These are phyloP conservation scores for Cucurbita maxima DNA, from an alignment of 306 rosid species.

Conservation along the genomic window DNA sequence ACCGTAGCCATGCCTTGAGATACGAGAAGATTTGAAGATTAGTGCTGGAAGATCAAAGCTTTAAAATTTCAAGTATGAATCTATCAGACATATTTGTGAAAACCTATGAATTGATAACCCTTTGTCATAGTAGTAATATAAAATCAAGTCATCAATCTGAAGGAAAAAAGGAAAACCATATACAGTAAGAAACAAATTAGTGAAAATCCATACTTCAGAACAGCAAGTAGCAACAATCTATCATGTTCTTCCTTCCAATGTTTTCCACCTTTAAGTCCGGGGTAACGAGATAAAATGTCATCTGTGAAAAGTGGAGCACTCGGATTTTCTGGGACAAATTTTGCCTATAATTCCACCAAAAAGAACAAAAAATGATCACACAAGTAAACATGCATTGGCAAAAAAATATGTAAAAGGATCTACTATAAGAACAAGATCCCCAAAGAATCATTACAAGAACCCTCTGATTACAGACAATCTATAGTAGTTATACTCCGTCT, in stretches of 20 bases:
- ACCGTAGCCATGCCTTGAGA: slow-evolving; percentile 86
- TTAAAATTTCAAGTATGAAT: neutral
- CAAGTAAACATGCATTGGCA: neutral
- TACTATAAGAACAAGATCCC: neutral
- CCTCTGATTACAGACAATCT: neutral
- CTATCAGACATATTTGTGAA: neutral
- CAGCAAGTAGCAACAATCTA: slow-evolving; percentile 49
- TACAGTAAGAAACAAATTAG: neutral
- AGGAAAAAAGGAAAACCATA: neutral
- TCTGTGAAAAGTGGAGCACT: slow-evolving; percentile 51
- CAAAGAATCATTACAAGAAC: neutral
- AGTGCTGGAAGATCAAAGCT: neutral
- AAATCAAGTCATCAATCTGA: neutral
- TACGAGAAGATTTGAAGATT: slow-evolving; percentile 6
- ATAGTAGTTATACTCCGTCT: neutral
- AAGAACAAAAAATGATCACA: slow-evolving; percentile 1
- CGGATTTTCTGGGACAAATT: slow-evolving; percentile 38
- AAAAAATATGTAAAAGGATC: neutral
- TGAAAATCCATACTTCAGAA: slow-evolving; percentile 46
- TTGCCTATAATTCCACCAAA: slow-evolving; percentile 40
- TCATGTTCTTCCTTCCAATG: slow-evolving; percentile 94
- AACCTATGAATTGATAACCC: neutral
- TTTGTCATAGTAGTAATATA: neutral
- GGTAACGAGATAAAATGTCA: slow-evolving; percentile 56
- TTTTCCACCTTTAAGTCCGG: slow-evolving; percentile 69